A percentile compares a stretch with the other conserved stretches of the same genome.
phyloP scores from a whole-genome alignment of 257 asterid genomes.

The Pogostemon cablin region DNA sequence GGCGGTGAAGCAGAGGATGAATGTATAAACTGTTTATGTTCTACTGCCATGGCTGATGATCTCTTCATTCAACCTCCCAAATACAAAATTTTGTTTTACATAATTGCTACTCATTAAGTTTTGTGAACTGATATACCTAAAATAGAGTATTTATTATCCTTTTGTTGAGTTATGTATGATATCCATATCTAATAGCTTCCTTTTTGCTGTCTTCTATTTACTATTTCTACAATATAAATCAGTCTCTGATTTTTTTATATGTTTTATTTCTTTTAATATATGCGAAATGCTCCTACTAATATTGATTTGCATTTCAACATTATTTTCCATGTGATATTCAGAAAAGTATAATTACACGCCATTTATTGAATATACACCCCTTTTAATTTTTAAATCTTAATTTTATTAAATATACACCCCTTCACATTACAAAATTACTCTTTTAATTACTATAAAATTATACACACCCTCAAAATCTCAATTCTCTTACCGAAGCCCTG shows the following conservation, averaged over 20 bases:
- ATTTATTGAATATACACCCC: too few species aligned
- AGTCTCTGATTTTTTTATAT: not conserved
- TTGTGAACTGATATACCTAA: not conserved
- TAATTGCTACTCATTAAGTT: constrained; percentile 3
- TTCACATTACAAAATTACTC: too few species aligned
- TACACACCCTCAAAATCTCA: too few species aligned
- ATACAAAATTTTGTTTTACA: constrained; percentile 7
- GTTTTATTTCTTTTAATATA: not conserved
- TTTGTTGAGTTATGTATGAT: constrained; percentile 22
- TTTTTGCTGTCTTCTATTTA: not conserved
- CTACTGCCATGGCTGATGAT: not conserved
- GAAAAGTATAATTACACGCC: too few species aligned
- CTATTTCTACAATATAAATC: not conserved
- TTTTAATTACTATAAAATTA: too few species aligned
- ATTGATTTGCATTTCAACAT: not conserved
- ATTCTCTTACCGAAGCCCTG: too few species aligned
- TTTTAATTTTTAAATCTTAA: too few species aligned
- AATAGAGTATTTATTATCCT: not conserved
- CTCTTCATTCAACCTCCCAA: not conserved
- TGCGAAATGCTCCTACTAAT: not conserved
- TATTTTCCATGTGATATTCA: too few species aligned
- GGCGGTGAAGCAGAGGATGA: constrained; percentile 9
- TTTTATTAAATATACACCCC: too few species aligned
- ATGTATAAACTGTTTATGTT: not conserved
- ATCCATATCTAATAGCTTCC: not conserved